Conservation (phyloP, 768 basidiomycete genomes). For the Nevesoporus exiguus region DNA sequence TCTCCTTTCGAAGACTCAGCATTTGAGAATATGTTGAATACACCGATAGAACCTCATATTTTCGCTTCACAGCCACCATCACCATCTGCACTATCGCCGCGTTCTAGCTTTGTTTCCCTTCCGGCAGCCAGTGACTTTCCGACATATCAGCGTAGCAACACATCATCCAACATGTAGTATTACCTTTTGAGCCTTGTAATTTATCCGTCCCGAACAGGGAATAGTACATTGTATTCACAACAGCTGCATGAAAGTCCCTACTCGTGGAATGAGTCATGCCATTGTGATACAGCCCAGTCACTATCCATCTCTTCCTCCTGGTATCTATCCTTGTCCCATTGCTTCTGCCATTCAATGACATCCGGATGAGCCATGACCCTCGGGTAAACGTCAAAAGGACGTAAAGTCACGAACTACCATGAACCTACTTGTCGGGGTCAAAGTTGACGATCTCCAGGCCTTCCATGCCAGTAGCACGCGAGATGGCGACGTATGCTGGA, state of each 20-base stretch:
- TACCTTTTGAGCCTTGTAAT: constrained; percentile 1
- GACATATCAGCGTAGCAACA: constrained; percentile 7
- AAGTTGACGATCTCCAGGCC: constrained; percentile 40
- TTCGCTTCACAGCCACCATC: constrained; percentile 19
- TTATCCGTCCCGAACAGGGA: constrained; percentile 2
- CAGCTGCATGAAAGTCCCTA: not conserved
- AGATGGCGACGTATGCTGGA: constrained; percentile 36
- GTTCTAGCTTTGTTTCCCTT: constrained; percentile 15
- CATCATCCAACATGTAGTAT: constrained; percentile 14
- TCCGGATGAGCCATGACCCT: constrained; percentile 37
- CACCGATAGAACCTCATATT: constrained; percentile 7
- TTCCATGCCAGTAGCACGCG: constrained; percentile 40
- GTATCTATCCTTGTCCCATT: constrained; percentile 25
- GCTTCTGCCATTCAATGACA: constrained; percentile 31
- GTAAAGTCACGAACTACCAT: not conserved
- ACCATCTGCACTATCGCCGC: constrained; percentile 13
- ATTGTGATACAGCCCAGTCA: constrained; percentile 30
- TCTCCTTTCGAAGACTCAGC: constrained; percentile 25
- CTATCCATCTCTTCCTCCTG: constrained; percentile 36
- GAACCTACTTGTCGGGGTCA: constrained; percentile 29
- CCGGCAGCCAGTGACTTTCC: constrained; percentile 4
- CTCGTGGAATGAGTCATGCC: constrained; percentile 27
- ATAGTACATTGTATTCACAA: constrained; percentile 5
- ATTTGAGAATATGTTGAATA: not conserved
- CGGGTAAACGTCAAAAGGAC: not conserved